phyloP scores from a whole-genome alignment of 352 stramenopile genomes.

The Phytophthora meadii region DNA sequence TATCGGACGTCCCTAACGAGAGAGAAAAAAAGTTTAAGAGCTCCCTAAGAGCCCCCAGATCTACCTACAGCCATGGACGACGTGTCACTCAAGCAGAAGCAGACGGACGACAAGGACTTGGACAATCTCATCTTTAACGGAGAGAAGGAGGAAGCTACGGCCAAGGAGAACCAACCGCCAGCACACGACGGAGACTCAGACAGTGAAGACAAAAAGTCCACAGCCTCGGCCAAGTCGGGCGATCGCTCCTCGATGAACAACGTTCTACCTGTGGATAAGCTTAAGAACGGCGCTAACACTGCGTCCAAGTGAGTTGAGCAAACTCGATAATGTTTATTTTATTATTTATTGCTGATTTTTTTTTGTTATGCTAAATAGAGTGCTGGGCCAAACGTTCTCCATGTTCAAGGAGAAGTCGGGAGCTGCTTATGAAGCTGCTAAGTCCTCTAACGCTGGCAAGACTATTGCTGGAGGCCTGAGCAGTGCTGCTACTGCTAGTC shows the following conservation, averaged over 20 bases:
- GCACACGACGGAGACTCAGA: constrained; percentile 48
- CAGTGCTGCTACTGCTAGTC: constrained; percentile 63
- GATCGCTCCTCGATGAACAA: constrained; percentile 76
- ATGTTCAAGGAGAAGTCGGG: constrained; percentile 81
- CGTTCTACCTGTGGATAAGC: constrained; percentile 85
- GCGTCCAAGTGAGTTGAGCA: constrained; percentile 67
- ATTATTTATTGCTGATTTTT: not conserved
- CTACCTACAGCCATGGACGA: constrained; percentile 51
- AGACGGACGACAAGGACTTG: constrained; percentile 75
- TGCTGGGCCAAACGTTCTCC: constrained; percentile 72
- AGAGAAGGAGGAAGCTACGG: constrained; percentile 51
- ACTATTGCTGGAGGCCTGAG: constrained; percentile 73
- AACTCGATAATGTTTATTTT: not conserved
- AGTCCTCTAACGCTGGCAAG: constrained; percentile 77
- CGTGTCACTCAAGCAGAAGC: constrained; percentile 65
- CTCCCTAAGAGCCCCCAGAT: not conserved
- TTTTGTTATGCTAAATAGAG: constrained; percentile 30
- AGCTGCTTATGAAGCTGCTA: constrained; percentile 75
- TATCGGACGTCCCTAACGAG: constrained; percentile 4
- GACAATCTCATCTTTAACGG: constrained; percentile 89
- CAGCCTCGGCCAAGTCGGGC: constrained; percentile 51
- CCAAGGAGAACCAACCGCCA: constrained; percentile 42
- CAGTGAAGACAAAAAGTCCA: constrained; percentile 44
- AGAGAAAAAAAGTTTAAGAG: constrained; percentile 1
- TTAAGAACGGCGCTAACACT: constrained; percentile 88